Evolutionary conservation across 306 rosid genomes (phyloP), one percentile per base, ranked within the genome.

Genomic region (Quillaja saponaria): DNA sequence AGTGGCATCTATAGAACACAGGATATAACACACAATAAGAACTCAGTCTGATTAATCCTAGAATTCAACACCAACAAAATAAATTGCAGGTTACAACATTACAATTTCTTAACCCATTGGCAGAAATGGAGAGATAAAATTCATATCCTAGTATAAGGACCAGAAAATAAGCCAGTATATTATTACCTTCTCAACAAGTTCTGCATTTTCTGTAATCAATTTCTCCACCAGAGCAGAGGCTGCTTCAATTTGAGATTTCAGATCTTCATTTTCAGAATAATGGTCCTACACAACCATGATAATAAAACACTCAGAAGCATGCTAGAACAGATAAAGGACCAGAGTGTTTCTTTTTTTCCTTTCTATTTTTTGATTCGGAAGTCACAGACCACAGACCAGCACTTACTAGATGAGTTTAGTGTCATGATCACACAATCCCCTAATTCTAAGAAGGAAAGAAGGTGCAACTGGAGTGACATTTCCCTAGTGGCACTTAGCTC

Each of bases 101-200:
- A n/a, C n/a, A n/a, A n/a, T n/a, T n/a, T n/a, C n/a, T n/a, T n/a
- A n/a, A n/a, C n/a, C n/a, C n/a, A n/a, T n/a, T 37, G 40, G 40
- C 6, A 37, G 10, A 37, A 37, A 37, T 37, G 10, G 10, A 5
- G 10, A 10, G 6, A 5, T 5, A 37, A 37, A 37, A 37, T 5
- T 37, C 40, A 37, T 6, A 37, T 6, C 40, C 40, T 37, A 10
- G 40, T 37, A 37, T 37, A 37, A 6, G 10, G 40, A 37, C 6
- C 41, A 13, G 28, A 21, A 14, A 49, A 15, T 8, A 51, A 37
- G 44, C 34, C 61, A 70, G 34, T 10, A 37, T 13, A 37, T 14
- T 10, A 52, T 68, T 64, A 92, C 98, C 94, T 92, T 92, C 79
- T 87, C 98, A 82, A 86, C 85, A 66, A 92, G 96, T 55, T 82